These are phyloP conservation scores for Rugosomyces carneus DNA, from an alignment of 1,284 basidiomycete genomes.

Conservation along the genomic window DNA sequence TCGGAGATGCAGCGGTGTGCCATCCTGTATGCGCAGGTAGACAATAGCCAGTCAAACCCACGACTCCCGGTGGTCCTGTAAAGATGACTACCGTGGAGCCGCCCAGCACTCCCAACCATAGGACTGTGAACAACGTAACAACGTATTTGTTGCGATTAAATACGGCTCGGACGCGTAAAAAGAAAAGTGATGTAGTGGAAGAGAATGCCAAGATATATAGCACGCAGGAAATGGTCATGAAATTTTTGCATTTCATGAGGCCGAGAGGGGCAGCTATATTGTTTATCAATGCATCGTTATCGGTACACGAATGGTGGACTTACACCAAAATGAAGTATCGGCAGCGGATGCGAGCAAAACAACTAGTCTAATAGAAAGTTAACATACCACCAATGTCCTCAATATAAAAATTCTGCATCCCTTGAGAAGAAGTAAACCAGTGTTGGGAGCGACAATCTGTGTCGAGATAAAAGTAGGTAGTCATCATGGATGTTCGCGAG, in stretches of 20 bases:
- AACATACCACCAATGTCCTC: too few relatives aligned
- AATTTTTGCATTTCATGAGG: background rate
- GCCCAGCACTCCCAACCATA: conserved; percentile 26
- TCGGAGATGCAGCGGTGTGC: background rate
- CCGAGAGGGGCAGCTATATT: conserved; percentile 1
- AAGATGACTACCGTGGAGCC: conserved; percentile 7
- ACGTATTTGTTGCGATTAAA: background rate
- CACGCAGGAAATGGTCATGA: conserved; percentile 34
- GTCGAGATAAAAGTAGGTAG: background rate
- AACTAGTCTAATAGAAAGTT: background rate
- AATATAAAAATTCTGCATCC: background rate
- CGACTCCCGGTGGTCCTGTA: background rate
- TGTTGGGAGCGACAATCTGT: background rate
- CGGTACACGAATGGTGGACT: background rate
- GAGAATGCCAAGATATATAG: conserved; percentile 2
- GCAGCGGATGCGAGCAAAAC: background rate
- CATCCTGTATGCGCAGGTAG: too few relatives aligned
- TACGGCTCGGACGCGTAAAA: too few relatives aligned
- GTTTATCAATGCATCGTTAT: too few relatives aligned
- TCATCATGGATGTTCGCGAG: background rate
- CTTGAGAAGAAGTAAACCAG: background rate
- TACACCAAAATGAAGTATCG: background rate
- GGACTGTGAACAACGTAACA: background rate
- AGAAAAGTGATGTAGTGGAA: background rate
- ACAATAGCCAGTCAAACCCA: conserved; percentile 8